Evolutionary conservation across 306 rosid species (phyloP).

Genomic region (Rosa chinensis): DNA sequence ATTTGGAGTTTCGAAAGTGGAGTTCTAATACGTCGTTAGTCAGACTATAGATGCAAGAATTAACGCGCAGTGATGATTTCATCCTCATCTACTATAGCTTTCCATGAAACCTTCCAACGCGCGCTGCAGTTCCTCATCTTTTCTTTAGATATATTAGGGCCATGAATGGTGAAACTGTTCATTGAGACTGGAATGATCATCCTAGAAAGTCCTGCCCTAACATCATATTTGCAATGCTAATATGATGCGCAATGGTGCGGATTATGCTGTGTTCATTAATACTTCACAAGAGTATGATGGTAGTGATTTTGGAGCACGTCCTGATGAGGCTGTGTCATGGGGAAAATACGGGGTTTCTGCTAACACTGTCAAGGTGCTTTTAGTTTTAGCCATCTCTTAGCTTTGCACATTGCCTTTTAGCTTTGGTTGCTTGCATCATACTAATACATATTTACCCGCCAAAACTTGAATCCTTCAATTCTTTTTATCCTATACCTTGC

Average conservation of each 20-base stretch:
- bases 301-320: slow-evolving; percentile 92
- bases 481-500: not conserved
- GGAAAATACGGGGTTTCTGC: slow-evolving; percentile 82
- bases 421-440: not conserved
- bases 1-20: too few relatives aligned
- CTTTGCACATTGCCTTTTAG: slow-evolving; percentile 1
- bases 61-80: too few relatives aligned
- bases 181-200: too few relatives aligned
- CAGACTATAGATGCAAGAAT: too few relatives aligned
- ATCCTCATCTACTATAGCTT: too few relatives aligned
- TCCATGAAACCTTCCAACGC: too few relatives aligned
- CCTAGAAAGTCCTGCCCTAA: too few relatives aligned
- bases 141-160: too few relatives aligned
- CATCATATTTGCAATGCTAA: too few relatives aligned
- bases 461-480: not conserved
- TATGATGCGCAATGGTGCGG: slow-evolving; percentile 97
- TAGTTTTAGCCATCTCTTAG: not conserved
- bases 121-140: too few relatives aligned
- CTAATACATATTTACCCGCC: not conserved
- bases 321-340: slow-evolving; percentile 97
- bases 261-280: slow-evolving; percentile 81
- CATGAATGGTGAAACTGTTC: too few relatives aligned
- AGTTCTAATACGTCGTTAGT: too few relatives aligned
- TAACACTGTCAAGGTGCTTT: slow-evolving; percentile 75
- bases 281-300: slow-evolving; percentile 97